A percentile compares a stretch with the other conserved stretches of the same genome.
Evolutionary conservation across 257 asterid species (phyloP).

Genomic region (Forsythia viridissima): DNA sequence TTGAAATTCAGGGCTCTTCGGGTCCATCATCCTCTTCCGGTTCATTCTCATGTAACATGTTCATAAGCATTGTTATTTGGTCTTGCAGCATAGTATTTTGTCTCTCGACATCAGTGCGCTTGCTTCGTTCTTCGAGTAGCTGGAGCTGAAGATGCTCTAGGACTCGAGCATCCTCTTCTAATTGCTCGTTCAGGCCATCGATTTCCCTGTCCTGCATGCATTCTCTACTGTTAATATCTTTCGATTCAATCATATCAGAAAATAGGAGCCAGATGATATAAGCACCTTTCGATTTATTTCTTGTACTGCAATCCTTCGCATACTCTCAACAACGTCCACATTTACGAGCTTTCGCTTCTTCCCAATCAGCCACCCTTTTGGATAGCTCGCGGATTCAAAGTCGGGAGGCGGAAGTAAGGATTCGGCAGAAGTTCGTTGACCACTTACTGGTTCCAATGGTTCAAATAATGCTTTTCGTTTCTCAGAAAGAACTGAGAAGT

Average conservation of each 20-base stretch:
- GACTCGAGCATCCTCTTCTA: slow-evolving; percentile 82
- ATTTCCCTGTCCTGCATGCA: slow-evolving; percentile 87
- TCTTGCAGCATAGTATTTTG: slow-evolving; percentile 74
- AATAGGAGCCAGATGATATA: not conserved
- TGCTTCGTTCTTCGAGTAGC: slow-evolving; percentile 91
- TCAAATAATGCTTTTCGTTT: slow-evolving; percentile 86
- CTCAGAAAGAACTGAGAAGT: slow-evolving; percentile 59
- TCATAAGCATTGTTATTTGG: slow-evolving; percentile 88
- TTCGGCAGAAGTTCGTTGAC: slow-evolving; percentile 66
- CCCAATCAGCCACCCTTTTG: slow-evolving; percentile 93
- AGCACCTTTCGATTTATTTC: slow-evolving; percentile 94
- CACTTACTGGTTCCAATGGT: slow-evolving; percentile 67
- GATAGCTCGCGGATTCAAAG: slow-evolving; percentile 78
- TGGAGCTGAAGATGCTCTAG: slow-evolving; percentile 90
- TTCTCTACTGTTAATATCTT: not conserved
- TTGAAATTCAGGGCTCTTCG: slow-evolving; percentile 33
- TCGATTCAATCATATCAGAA: not conserved
- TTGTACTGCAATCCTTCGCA: slow-evolving; percentile 92
- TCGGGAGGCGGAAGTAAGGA: slow-evolving; percentile 92
- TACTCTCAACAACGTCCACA: slow-evolving; percentile 95
- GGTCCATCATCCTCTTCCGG: slow-evolving; percentile 51
- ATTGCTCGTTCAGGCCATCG: slow-evolving; percentile 86
- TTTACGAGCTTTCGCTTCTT: slow-evolving; percentile 95
- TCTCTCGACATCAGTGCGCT: slow-evolving; percentile 80
- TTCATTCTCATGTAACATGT: slow-evolving; percentile 83